Evolutionary conservation across 225 moss, liverwort and hornwort species (phyloP), one percentile per base, ranked within the genome.

Genomic region (Physcomitrium patens): DNA sequence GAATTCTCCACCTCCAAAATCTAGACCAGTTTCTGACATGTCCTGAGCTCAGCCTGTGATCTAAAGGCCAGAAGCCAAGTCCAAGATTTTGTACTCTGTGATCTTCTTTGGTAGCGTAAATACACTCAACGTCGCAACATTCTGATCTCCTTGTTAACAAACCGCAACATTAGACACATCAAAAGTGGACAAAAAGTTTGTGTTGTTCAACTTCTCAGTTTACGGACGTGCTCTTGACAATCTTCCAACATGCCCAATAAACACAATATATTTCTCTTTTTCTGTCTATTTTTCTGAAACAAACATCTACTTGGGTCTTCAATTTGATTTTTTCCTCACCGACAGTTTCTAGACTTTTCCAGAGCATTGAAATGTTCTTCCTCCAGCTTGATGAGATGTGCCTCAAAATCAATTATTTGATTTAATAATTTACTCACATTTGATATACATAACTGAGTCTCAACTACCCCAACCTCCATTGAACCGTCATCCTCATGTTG

Each of bases 1-100:
- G 59, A 15, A 68, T 85, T 85, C 65, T 81, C 81, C 14, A 41
- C 75, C 76, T 79, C 72, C 78, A 85, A 69, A 60, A 37, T 79
- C 52, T 79, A 72, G 14, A 72, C 68, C 12, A 69, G 79, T 53
- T 76, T 77, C 72, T 54, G 73, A 68, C 69, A 85, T 45, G 79
- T 82, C 76, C 44, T 71, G 63, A 85, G 69, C 65, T 81, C 81
- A 13, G n/a, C 63, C 43, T 71, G 79, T 15, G 79, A 63, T 19
- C 64, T 69, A 67, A 10, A 85, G 81, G 75, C 81, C 64, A 72
- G 78, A 81, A 27, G 45, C 64, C 57, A 81, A 76, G 69, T 60
- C 63, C 41, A 72, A 22, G 73, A 58, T 18, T 70, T 72, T 73
- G 19, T 53, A 24, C 67, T 81, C 64, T 19, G 67, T 52, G 31